A percentile compares a stretch with the other conserved stretches of the same genome.
Conservation (phyloP, 1,139 yeast genomes). For the Meyerozyma sp. region DNA sequence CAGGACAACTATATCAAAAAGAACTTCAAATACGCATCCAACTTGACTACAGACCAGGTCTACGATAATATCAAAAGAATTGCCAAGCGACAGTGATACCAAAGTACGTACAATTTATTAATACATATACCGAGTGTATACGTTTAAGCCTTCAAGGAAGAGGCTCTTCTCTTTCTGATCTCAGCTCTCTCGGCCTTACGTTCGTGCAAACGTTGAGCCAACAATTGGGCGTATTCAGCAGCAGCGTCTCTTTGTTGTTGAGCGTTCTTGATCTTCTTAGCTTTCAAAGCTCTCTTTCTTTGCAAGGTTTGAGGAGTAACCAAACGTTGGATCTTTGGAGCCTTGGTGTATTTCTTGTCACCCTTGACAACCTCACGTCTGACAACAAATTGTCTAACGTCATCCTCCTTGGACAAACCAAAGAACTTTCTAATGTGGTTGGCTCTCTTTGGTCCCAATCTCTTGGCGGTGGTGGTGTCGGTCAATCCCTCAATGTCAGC, state of each 20-base stretch:
- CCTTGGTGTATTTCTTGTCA: constrained; percentile 98
- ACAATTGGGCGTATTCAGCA: constrained; percentile 98
- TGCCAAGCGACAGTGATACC: constrained; percentile 20
- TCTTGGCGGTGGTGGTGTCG: constrained; percentile 91
- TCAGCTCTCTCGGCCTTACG: constrained; percentile 98
- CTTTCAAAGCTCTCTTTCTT: constrained; percentile 97
- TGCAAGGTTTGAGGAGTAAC: constrained; percentile 98
- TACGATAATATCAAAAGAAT: constrained; percentile 69
- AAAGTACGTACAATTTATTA: constrained; percentile 10
- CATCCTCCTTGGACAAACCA: constrained; percentile 97
- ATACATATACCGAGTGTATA: constrained; percentile 1
- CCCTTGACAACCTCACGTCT: constrained; percentile 99
- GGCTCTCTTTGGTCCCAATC: constrained; percentile 99
- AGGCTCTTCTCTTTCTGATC: constrained; percentile 99
- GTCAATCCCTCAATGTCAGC: constrained; percentile 93
- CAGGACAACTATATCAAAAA: constrained; percentile 61
- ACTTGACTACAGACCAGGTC: constrained; percentile 64
- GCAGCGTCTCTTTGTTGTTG: constrained; percentile 99
- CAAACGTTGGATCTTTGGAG: constrained; percentile 99
- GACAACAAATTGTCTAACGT: constrained; percentile 83
- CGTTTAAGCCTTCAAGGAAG: constrained; percentile 80
- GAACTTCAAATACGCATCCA: constrained; percentile 51
- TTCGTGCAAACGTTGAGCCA: constrained; percentile 97
- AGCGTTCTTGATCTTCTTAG: constrained; percentile 93
- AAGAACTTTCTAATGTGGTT: constrained; percentile 99